A percentile compares a stretch with the other conserved stretches of the same genome.
Evolutionary conservation across 2,329 filamentous ascomycete genomes (phyloP).

Genomic region (Apiospora arundinis): DNA sequence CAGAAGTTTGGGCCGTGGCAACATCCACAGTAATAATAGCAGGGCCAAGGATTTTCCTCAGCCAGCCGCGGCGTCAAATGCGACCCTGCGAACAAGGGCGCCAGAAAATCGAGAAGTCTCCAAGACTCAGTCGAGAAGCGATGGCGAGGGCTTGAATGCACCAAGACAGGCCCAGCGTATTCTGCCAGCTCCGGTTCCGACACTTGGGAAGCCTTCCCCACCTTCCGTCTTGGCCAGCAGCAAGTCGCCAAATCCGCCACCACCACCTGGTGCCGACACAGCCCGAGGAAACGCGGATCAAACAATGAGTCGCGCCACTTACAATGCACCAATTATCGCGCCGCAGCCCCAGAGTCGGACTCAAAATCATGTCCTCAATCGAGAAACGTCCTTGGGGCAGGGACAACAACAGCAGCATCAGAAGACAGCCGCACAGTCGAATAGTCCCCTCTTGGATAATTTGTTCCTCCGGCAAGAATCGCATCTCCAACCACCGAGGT

Average conservation of each 20-base stretch:
- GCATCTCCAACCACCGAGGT: neutral
- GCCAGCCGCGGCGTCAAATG: neutral
- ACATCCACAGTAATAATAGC: neutral
- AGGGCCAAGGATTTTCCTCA: neutral
- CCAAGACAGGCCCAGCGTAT: neutral
- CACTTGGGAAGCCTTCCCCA: neutral
- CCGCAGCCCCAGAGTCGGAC: neutral
- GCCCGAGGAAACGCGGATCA: neutral
- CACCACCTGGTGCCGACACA: neutral
- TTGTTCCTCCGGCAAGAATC: neutral
- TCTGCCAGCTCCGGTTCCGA: constrained; percentile 3
- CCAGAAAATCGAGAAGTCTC: neutral
- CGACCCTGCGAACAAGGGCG: neutral
- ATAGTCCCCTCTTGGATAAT: neutral
- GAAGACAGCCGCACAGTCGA: neutral
- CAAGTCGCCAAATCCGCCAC: neutral
- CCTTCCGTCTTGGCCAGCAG: neutral
- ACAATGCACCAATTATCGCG: neutral
- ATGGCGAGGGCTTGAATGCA: neutral
- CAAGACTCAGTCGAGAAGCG: neutral
- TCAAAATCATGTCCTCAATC: neutral
- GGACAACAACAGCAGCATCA: neutral
- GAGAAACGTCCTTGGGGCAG: neutral
- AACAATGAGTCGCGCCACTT: neutral
- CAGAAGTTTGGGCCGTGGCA: neutral